A percentile compares a stretch with the other conserved stretches of the same genome.
Conservation (phyloP, 2,329 filamentous ascomycete species). For the Sarocladiaceae sp. region DNA sequence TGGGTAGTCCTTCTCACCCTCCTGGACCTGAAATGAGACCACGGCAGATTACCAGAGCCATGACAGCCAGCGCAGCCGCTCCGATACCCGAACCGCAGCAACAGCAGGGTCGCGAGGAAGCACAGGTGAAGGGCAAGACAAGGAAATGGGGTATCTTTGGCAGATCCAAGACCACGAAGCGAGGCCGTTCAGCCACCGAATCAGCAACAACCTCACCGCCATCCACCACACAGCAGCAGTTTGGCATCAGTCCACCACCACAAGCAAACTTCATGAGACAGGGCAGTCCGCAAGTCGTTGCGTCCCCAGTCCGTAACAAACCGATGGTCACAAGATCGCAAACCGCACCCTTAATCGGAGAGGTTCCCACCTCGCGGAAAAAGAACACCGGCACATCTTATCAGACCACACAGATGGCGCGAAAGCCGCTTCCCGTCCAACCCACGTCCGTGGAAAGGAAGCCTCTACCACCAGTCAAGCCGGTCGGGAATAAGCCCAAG, state of each 20-base stretch:
- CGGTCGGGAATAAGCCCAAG: neutral
- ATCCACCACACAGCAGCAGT: conserved; percentile 24
- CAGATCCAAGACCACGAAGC: conserved; percentile 30
- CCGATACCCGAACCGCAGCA: conserved; percentile 17
- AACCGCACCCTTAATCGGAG: conserved; percentile 28
- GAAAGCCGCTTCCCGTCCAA: neutral
- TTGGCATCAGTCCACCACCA: neutral
- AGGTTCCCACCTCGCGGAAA: neutral
- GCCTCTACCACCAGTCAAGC: neutral
- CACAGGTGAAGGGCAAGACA: conserved; percentile 41
- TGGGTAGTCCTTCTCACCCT: conserved; percentile 62
- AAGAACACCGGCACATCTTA: neutral
- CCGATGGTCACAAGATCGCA: conserved; percentile 32
- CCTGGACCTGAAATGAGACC: conserved; percentile 15
- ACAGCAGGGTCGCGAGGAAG: neutral
- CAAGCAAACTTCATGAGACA: conserved; percentile 12
- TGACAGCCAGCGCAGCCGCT: neutral
- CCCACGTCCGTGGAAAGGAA: neutral
- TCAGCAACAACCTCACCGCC: neutral
- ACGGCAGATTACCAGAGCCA: neutral
- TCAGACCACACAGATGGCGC: neutral
- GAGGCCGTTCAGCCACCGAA: conserved; percentile 1
- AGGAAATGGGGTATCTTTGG: conserved; percentile 59
- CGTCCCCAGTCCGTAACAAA: conserved; percentile 3
- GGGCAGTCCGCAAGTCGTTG: conserved; percentile 2